Base-by-base conservation (phyloP, 2,329 filamentous ascomycete genomes). In the Calonectria honghensis region DNA sequence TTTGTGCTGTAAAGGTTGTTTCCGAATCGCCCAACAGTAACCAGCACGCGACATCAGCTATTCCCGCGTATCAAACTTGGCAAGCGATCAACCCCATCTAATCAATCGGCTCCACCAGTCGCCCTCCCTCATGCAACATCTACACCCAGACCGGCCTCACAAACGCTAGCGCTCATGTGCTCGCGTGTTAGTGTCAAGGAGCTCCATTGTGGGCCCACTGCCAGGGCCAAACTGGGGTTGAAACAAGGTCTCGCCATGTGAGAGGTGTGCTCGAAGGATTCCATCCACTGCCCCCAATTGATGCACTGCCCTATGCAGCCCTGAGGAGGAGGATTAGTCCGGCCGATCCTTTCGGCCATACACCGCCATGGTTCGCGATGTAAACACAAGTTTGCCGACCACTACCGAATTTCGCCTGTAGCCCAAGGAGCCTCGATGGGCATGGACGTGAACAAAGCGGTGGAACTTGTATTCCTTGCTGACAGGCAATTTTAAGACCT, bases 221-320 rank as follows among this genome's bases (percentile, higher is more conserved):
- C 35, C 57, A 41, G 57, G 57, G 35, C 35, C n/a, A 29, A 61
- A 41, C 24, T 41, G 35, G 57, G 27, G 54, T 20, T 31, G n/a
- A 35, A 59, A 14, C 16, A n/a, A 32, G 54, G 54, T 16, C 32
- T 59, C 54, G 54, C 54, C 20, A 45, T 45, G 41, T 45, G 37
- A 35, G 57, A 29, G n/a, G 57, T 61, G 57, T 35, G n/a, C 57
- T 41, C n/a, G 57, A 61, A 61, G 57, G 57, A 61, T 61, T 61
- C 35, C 20, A 11, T 24, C 20, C 32, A 37, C 31, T 61, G 31
- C 35, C 35, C 57, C 57, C 57, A 24, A 61, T 29, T 29, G 11
- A 41, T 61, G 57, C 57, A 61, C 35, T 61, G 57, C 57, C 57
- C 57, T 61, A 61, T 61, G 20, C 35, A 24, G 35, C 57, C 57